Conservation (phyloP, 768 basidiomycete genomes). For the Asterophora parasitica region DNA sequence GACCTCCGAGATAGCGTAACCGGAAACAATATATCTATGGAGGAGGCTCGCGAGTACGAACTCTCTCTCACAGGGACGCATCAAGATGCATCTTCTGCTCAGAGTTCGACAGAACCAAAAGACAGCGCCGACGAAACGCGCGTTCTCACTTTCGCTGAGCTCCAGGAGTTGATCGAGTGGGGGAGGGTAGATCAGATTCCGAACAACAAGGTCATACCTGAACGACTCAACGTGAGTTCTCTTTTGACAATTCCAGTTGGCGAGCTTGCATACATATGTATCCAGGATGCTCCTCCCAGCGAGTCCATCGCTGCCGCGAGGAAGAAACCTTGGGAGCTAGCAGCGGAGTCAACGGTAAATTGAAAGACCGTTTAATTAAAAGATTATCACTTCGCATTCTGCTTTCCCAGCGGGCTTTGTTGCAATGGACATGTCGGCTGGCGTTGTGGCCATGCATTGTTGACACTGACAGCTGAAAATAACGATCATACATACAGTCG, state of each 20-base stretch:
- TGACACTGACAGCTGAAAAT: neutral
- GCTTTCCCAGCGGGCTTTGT: too few species aligned
- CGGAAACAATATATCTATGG: slow-evolving; percentile 37
- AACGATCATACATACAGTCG: neutral
- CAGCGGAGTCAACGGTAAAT: neutral
- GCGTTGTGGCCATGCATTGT: too few species aligned
- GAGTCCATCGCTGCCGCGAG: slow-evolving; percentile 43
- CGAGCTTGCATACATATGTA: neutral
- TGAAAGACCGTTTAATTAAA: too few species aligned
- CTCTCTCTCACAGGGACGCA: slow-evolving; percentile 4
- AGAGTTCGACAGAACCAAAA: neutral
- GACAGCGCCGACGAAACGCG: slow-evolving; percentile 28
- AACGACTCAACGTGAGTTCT: slow-evolving; percentile 55
- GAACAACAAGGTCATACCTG: slow-evolving; percentile 69
- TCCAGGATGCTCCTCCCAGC: slow-evolving; percentile 53
- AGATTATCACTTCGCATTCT: too few species aligned
- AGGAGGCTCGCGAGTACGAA: slow-evolving; percentile 37
- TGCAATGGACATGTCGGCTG: too few species aligned
- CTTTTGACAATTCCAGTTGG: neutral
- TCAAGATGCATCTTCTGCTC: neutral
- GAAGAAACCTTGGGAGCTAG: slow-evolving; percentile 68
- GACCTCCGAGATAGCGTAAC: slow-evolving; percentile 25
- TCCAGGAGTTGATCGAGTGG: slow-evolving; percentile 66
- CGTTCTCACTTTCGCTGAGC: slow-evolving; percentile 58
- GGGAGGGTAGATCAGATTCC: slow-evolving; percentile 72